A percentile compares a stretch with the other conserved stretches of the same genome.
phyloP scores from a whole-genome alignment of 2,329 filamentous ascomycete species.

The Aureobasidium sp. region DNA sequence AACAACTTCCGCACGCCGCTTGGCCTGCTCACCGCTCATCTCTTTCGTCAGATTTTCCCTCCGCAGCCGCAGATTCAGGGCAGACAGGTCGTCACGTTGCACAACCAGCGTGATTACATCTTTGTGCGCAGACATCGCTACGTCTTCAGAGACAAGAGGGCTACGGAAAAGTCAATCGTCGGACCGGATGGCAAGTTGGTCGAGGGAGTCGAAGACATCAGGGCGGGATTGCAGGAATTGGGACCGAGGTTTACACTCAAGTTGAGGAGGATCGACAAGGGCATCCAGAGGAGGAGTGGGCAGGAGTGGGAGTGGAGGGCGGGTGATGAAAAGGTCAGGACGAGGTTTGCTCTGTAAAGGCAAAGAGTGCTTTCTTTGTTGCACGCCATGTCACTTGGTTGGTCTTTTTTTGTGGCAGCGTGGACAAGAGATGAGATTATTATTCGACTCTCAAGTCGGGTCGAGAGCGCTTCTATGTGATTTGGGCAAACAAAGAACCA shows the following conservation, averaged over 20 bases:
- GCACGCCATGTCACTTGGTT: too few species aligned
- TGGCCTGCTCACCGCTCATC: slow-evolving; percentile 75
- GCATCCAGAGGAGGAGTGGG: slow-evolving; percentile 68
- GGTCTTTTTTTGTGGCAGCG: too few species aligned
- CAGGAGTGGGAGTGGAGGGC: slow-evolving; percentile 97
- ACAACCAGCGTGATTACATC: slow-evolving; percentile 95
- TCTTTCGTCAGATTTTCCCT: slow-evolving; percentile 77
- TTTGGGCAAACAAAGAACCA: too few species aligned
- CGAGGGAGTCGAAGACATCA: slow-evolving; percentile 76
- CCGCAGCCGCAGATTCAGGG: slow-evolving; percentile 75
- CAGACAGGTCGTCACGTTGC: slow-evolving; percentile 81
- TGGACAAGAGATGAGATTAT: too few species aligned
- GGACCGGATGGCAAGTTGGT: slow-evolving; percentile 76
- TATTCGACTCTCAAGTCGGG: too few species aligned
- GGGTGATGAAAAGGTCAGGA: slow-evolving; percentile 87
- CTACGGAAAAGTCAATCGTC: slow-evolving; percentile 79
- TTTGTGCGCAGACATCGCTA: slow-evolving; percentile 89
- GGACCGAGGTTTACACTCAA: slow-evolving; percentile 82
- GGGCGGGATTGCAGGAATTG: slow-evolving; percentile 82
- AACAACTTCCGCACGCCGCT: slow-evolving; percentile 95
- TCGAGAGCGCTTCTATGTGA: too few species aligned
- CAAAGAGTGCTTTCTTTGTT: background rate
- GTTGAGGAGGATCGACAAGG: slow-evolving; percentile 82
- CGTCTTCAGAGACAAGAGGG: slow-evolving; percentile 80
- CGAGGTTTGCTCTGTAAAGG: slow-evolving; percentile 76